Evolutionary conservation across 257 asterid species (phyloP).

Genomic region (Solanum chiquidenum): DNA sequence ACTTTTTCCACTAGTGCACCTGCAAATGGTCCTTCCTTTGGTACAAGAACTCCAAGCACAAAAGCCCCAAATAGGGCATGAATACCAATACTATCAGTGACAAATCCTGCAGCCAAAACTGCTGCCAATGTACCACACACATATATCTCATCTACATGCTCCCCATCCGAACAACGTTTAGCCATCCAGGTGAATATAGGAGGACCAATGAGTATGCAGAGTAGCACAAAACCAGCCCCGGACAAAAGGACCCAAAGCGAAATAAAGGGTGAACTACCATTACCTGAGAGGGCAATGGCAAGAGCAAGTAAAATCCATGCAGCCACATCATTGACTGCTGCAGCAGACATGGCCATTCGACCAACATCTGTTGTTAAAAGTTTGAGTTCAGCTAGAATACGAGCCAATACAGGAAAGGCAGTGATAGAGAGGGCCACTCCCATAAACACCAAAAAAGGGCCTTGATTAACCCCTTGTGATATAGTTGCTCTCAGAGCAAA

Average conservation of each 20-base stretch:
- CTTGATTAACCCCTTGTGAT: slow-evolving; percentile 36
- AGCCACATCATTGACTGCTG: slow-evolving; percentile 64
- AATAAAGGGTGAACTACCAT: slow-evolving; percentile 35
- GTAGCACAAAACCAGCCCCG: slow-evolving; percentile 29
- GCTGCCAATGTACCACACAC: slow-evolving; percentile 49
- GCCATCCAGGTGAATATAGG: slow-evolving; percentile 46
- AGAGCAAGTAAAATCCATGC: slow-evolving; percentile 69
- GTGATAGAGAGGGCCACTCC: slow-evolving; percentile 65
- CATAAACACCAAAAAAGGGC: slow-evolving; percentile 55
- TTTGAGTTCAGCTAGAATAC: slow-evolving; percentile 59
- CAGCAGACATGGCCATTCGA: slow-evolving; percentile 70
- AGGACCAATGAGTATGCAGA: slow-evolving; percentile 30
- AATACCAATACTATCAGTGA: slow-evolving; percentile 53
- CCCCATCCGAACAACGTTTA: slow-evolving; percentile 46
- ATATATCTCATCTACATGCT: slow-evolving; percentile 54
- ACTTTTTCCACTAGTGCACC: slow-evolving; percentile 55
- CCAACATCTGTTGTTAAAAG: slow-evolving; percentile 56
- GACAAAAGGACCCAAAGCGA: slow-evolving; percentile 49
- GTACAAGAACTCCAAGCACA: slow-evolving; percentile 59
- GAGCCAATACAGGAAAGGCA: slow-evolving; percentile 65
- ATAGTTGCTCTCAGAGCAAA: slow-evolving; percentile 39
- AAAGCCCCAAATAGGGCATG: slow-evolving; percentile 70
- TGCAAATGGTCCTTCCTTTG: slow-evolving; percentile 57
- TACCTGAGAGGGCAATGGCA: slow-evolving; percentile 53
- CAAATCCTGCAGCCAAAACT: slow-evolving; percentile 57